Evolutionary conservation across 768 basidiomycete species (phyloP).

Genomic region (Psilocybe tampanensis): DNA sequence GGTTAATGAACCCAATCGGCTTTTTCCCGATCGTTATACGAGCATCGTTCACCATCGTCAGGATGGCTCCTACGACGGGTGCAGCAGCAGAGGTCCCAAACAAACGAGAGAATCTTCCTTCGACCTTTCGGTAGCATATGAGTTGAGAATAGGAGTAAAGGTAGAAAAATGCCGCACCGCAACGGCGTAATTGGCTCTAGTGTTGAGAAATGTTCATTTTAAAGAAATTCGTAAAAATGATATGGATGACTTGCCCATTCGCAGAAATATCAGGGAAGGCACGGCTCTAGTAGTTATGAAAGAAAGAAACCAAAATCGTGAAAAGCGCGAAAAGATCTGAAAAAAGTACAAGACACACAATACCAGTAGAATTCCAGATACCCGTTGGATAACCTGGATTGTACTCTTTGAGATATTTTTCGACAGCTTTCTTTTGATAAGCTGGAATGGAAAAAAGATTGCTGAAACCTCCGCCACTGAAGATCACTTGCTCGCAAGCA

Average conservation of each 20-base stretch:
- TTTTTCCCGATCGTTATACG: slow-evolving; percentile 42
- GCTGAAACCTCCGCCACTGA: slow-evolving; percentile 42
- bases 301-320: neutral
- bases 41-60: slow-evolving; percentile 56
- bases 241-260: slow-evolving; percentile 34
- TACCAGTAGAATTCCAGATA: slow-evolving; percentile 35
- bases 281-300: slow-evolving; percentile 31
- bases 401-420: slow-evolving; percentile 33
- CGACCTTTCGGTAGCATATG: slow-evolving; percentile 27
- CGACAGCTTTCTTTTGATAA: slow-evolving; percentile 42
- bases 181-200: slow-evolving; percentile 46
- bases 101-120: slow-evolving; percentile 37
- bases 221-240: neutral
- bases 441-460: slow-evolving; percentile 40
- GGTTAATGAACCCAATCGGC: slow-evolving; percentile 53
- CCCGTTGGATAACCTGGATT: slow-evolving; percentile 20
- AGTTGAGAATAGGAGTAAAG: neutral
- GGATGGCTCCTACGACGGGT: slow-evolving; percentile 50
- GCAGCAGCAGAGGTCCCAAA: slow-evolving; percentile 53
- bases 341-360: slow-evolving; percentile 22
- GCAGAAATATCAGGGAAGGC: slow-evolving; percentile 52
- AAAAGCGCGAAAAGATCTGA: neutral
- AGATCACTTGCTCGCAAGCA: slow-evolving; percentile 39
- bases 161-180: slow-evolving; percentile 26
- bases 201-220: neutral